Evolutionary conservation across 2,329 filamentous ascomycete species (phyloP), one percentile per base, ranked within the genome.

Genomic region (Hypoxylon sp.): DNA sequence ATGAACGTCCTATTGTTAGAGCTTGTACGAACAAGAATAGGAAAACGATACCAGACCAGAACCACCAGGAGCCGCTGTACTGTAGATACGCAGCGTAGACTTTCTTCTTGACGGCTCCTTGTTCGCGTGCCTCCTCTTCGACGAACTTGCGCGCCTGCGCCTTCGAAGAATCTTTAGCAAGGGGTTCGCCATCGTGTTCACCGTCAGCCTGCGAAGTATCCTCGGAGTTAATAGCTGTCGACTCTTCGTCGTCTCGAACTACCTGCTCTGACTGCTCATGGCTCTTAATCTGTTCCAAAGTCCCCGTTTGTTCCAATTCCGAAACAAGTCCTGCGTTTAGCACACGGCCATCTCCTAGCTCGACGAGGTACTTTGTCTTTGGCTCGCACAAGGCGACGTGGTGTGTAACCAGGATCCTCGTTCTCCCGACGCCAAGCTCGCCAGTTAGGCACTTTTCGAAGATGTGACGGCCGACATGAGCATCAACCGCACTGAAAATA

Each of bases 401-500:
- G 75, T 96, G 93, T 0, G 93, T 96, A 26, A 94, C 93, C 3
- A 96, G 81, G 52, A 96, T 92, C 31, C 92, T 83, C 1, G 93
- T 96, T 61, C 93, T 83, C 0, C 88, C 90, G 22, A 84, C 79
- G 67, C 91, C 90, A 8, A 95, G 84, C 54, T 91, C 87, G 4
- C 92, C 92, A 2, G 87, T 90, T 2, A 95, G 83, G 67, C 91
- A 94, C 63, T 92, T 86, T 70, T 94, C 91, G 71, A 92, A 94
- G 53, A 95, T 90, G 73, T 93, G 91, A 29, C 91, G 87, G 14
- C 92, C 93, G 31, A 94, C 92, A 74, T 94, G 92, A 2, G 92
- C 91, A 78, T 97, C 93, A 8, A 96, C 88, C 9, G 93, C 90
- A 75, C 91, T 93, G 78, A 97, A 94, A 44, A 95, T 92, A 75